Conservation (phyloP, 306 rosid genomes). For the Hippophae gyantsensis region DNA sequence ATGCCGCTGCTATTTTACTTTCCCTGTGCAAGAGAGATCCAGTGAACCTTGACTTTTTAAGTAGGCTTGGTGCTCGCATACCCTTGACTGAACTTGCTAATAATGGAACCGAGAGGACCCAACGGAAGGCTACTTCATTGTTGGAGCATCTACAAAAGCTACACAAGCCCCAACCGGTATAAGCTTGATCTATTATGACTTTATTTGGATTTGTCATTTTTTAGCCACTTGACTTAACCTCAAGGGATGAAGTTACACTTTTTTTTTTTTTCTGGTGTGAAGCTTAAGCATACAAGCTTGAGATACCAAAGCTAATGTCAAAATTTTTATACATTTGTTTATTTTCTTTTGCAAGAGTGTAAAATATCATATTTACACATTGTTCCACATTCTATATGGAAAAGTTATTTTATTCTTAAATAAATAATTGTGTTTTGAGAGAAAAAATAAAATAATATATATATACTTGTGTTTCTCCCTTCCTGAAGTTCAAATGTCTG, state of each 20-base stretch:
- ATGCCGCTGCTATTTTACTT: slow-evolving; percentile 80
- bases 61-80: slow-evolving; percentile 81
- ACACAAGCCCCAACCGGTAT: slow-evolving; percentile 40
- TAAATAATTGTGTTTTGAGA: background rate
- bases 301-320: slow-evolving; percentile 43
- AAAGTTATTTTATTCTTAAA: background rate
- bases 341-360: slow-evolving; percentile 37
- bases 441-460: too few species aligned
- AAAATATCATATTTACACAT: slow-evolving; percentile 37
- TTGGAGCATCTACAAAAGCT: slow-evolving; percentile 73
- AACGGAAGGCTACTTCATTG: slow-evolving; percentile 81
- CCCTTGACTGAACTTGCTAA: slow-evolving; percentile 71
- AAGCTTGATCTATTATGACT: slow-evolving; percentile 15
- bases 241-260: slow-evolving; percentile 19
- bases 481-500: too few species aligned
- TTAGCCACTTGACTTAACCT: slow-evolving; percentile 6
- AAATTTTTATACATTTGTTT: slow-evolving; percentile 41
- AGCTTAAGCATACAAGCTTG: slow-evolving; percentile 44
- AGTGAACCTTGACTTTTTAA: slow-evolving; percentile 62
- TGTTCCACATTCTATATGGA: slow-evolving; percentile 22
- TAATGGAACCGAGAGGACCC: slow-evolving; percentile 83
- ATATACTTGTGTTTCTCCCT: too few species aligned
- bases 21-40: slow-evolving; percentile 78
- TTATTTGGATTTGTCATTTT: slow-evolving; percentile 20
- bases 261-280: slow-evolving; percentile 30